These are phyloP conservation scores for Septoria petroselini DNA, from an alignment of 2,329 filamentous ascomycete genomes.

Conservation along the genomic window DNA sequence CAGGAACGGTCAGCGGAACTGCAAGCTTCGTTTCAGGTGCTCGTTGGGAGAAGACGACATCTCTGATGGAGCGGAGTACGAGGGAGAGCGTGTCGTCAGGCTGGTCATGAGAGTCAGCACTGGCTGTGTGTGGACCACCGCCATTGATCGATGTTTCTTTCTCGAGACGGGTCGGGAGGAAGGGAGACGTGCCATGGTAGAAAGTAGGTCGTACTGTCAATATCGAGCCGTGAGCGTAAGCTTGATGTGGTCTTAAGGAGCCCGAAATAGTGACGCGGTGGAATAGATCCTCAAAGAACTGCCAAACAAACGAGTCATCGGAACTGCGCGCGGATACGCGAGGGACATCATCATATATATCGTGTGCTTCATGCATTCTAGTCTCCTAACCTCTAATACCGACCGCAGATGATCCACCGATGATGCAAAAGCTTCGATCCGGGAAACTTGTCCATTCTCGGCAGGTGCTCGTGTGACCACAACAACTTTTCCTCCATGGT, in stretches of 20 bases:
- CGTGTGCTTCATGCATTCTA: constrained; percentile 8
- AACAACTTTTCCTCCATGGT: background rate
- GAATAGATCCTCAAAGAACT: background rate
- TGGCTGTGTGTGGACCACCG: background rate
- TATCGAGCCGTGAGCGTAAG: no score
- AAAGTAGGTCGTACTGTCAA: no score
- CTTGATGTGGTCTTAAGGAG: no score
- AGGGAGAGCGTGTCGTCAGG: constrained; percentile 26
- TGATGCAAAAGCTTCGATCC: constrained; percentile 1
- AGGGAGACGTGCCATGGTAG: background rate
- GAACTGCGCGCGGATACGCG: background rate
- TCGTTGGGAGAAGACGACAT: constrained; percentile 25
- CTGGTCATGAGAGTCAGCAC: background rate
- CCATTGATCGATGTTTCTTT: background rate
- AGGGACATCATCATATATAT: constrained; percentile 4
- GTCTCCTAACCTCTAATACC: constrained; percentile 4
- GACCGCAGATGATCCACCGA: background rate
- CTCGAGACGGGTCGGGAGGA: background rate
- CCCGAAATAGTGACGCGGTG: no score
- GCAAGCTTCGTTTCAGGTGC: constrained; percentile 22
- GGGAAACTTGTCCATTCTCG: constrained; percentile 10
- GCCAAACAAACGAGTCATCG: background rate
- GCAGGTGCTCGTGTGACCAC: constrained; percentile 16
- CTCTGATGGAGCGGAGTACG: constrained; percentile 24
- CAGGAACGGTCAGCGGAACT: constrained; percentile 19